These are phyloP conservation scores for Betula pendula DNA, from an alignment of 306 rosid genomes.

Conservation along the genomic window DNA sequence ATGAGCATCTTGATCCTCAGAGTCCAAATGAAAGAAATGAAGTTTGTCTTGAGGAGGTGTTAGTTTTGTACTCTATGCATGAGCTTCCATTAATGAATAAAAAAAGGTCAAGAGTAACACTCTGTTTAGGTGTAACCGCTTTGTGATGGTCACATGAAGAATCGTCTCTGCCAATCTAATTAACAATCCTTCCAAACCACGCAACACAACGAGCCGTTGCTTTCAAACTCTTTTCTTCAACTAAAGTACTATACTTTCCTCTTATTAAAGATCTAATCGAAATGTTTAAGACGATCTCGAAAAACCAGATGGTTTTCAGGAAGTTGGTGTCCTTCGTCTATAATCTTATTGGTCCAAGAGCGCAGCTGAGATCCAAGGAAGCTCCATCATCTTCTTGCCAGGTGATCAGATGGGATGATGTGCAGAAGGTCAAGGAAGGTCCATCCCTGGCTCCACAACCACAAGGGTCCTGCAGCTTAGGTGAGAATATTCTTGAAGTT, in stretches of 20 bases:
- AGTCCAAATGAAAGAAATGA: background rate
- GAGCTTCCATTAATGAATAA: constrained; percentile 1
- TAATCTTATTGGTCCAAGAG: constrained; percentile 38
- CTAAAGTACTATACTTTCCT: constrained; percentile 25
- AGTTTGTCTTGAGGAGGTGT: constrained; percentile 16
- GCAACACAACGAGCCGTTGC: constrained; percentile 40
- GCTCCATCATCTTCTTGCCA: constrained; percentile 31
- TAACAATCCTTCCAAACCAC: constrained; percentile 54
- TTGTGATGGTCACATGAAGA: constrained; percentile 16
- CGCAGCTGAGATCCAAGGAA: constrained; percentile 31
- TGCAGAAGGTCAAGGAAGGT: constrained; percentile 23
- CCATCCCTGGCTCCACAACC: constrained; percentile 28
- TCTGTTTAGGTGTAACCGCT: constrained; percentile 82
- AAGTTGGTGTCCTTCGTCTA: constrained; percentile 44
- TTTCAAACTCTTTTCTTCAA: constrained; percentile 22
- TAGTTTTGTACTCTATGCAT: background rate
- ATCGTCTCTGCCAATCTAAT: constrained; percentile 33
- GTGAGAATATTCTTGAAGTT: constrained; percentile 14
- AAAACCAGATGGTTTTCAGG: constrained; percentile 50
- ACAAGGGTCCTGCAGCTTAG: constrained; percentile 12
- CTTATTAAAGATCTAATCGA: constrained; percentile 39
- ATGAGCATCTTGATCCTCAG: too few species aligned
- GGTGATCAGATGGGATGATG: constrained; percentile 17
- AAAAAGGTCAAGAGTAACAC: constrained; percentile 69
- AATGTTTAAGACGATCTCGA: constrained; percentile 12